Base-by-base conservation (phyloP, 352 stramenopile genomes). In the Phytophthora kernoviae region DNA sequence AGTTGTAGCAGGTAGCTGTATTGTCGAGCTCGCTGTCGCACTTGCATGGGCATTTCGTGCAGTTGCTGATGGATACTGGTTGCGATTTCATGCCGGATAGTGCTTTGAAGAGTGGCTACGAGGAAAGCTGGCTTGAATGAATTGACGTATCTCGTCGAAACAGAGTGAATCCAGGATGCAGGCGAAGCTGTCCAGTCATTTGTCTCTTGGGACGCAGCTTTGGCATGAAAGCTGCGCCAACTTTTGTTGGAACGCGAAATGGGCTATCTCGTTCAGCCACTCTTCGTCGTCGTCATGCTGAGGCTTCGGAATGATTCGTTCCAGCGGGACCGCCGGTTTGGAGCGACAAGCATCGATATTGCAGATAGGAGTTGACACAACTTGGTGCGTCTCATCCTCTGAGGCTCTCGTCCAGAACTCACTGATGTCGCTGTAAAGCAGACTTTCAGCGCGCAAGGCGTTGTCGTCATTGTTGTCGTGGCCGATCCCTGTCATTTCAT, bases 341-440 rank as follows among this genome's bases (percentile, higher is more conserved):
- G 26, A 18, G 22, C 33, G 47, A 14, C 5, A 12, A 5, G 24
- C 20, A 8, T 43, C n/a, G 1, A 21, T 8, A 17, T 8, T 17
- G n/a, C 12, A 15, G 5, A 14, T 15, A 6, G n/a, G 12, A 43
- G 5, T n/a, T 9, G 6, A n/a, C 12, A 17, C 10, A 17, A 54
- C 55, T 34, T 59, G 51, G 40, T 58, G 22, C 3, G 24, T 30
- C 17, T 70, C 51, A 27, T 39, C 48, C 11, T 67, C 54, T 8
- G 65, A 70, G 9, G 45, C 33, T 22, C 57, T 59, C n/a, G 61
- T 58, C 65, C 60, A 70, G 36, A 68, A 70, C 18, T 64, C 60
- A 24, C 61, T 74, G 41, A 70, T 66, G 32, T 70, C 56, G 49
- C 51, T 70, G 51, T 60, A 56, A n/a, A 50, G 3, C 14, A 54